phyloP scores from a whole-genome alignment of 345 rosid genomes.

The Leavenworthia alabamica region DNA sequence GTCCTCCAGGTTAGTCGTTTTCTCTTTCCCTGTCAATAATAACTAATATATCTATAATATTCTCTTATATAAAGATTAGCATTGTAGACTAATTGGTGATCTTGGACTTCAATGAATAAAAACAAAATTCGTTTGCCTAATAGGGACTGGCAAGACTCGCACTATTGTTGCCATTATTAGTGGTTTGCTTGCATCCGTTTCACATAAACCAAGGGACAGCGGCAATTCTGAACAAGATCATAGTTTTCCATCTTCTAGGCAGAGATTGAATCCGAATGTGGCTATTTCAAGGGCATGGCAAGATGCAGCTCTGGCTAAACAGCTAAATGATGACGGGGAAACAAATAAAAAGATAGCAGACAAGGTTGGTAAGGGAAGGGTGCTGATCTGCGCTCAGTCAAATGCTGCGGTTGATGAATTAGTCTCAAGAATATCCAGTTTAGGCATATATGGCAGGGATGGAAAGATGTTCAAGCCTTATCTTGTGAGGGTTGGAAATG shows the following conservation, averaged over 20 bases:
- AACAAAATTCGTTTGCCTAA: constrained; percentile 3
- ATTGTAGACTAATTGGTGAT: background rate
- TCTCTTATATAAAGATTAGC: background rate
- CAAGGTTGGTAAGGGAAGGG: constrained; percentile 59
- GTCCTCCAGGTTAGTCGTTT: constrained; percentile 78
- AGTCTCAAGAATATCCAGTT: constrained; percentile 70
- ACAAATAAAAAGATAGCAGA: constrained; percentile 39
- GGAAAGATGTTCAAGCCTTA: constrained; percentile 88
- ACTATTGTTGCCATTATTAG: constrained; percentile 91
- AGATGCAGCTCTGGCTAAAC: constrained; percentile 92
- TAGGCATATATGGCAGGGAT: constrained; percentile 79
- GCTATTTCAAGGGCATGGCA: constrained; percentile 91
- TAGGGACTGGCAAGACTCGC: constrained; percentile 96
- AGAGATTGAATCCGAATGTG: constrained; percentile 54
- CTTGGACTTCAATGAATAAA: background rate
- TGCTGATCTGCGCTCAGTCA: constrained; percentile 91
- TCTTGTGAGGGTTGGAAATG: constrained; percentile 95
- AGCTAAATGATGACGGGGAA: constrained; percentile 51
- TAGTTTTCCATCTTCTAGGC: constrained; percentile 39
- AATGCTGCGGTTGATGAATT: constrained; percentile 99
- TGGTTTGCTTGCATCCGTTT: constrained; percentile 63
- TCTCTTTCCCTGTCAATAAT: background rate
- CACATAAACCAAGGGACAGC: constrained; percentile 30
- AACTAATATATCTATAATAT: background rate
- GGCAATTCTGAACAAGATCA: constrained; percentile 37